Base-by-base conservation (phyloP, 768 basidiomycete species). In the Leccinum aurantiacum region DNA sequence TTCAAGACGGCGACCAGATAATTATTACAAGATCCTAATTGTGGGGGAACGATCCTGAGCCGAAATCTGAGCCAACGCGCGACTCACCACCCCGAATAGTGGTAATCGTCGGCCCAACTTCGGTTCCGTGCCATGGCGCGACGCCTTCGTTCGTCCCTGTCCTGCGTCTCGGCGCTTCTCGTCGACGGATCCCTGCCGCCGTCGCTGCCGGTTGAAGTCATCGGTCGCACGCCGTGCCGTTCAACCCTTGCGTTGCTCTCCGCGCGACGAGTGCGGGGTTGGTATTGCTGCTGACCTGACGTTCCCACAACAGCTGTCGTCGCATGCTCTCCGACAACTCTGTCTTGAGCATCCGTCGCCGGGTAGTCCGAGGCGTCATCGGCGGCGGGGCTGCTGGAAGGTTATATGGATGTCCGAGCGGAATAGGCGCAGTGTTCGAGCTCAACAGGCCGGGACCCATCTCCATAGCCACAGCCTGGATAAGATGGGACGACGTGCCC, bases 241-340 rank as follows among this genome's bases (percentile, higher is more conserved):
- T 50, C 15, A 73, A 57, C 27, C 68, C 65, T 68, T 70, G 69
- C 25, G 60, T 69, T 25, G 72, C 49, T 50, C 75, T 66, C 37
- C 71, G 67, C 1, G 74, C 70, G 7, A 67, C 70, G 6, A 75
- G 79, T 8, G 78, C 74, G 46, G 81, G 73, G 59, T 82, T 84
- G 15, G 76, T 78, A 61, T 77, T 78, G 31, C 72, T 73, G 70
- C 84, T 84, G 63, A 88, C 82, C 63, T 89, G 86, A 14, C 89
- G 80, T 65, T 88, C 90, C 91, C 91, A 93, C 6, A 95, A 74
- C 58, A 95, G 70, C 65, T 94, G 90, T 50, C 89, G 79, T 22
- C 94, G 79, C 62, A 96, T 75, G 60, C 87, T 89, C 74, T 96
- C 94, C 33, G 89, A 88, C 69, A 96, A 78, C 74, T 96, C 94